A percentile compares a stretch with the other conserved stretches of the same genome.
Evolutionary conservation across 2,329 filamentous ascomycete species (phyloP).

Genomic region (Fusarium circinatum): DNA sequence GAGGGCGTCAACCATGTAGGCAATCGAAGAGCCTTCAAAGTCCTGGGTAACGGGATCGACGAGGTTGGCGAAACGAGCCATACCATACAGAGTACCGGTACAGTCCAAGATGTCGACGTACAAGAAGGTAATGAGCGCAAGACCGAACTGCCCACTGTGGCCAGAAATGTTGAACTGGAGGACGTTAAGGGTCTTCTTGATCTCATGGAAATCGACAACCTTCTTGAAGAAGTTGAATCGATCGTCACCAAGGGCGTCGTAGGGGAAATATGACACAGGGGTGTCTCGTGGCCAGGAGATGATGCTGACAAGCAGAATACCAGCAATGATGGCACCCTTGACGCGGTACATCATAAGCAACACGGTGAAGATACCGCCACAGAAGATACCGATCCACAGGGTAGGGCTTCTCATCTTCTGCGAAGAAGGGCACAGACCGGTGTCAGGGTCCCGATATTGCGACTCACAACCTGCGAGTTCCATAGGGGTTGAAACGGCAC

Average conservation of each 20-base stretch:
- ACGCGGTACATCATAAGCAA: conserved; percentile 86
- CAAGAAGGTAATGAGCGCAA: conserved; percentile 87
- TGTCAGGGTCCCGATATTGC: conserved; percentile 44
- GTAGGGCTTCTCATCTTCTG: conserved; percentile 84
- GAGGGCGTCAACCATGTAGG: conserved; percentile 85
- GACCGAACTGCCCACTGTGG: conserved; percentile 79
- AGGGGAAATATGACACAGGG: conserved; percentile 82
- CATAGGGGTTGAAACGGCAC: conserved; percentile 73
- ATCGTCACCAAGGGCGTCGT: conserved; percentile 73
- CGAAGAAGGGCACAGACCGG: conserved; percentile 64
- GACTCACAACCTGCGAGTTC: conserved; percentile 77
- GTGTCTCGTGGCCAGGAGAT: conserved; percentile 88
- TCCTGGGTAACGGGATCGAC: conserved; percentile 86
- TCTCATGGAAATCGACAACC: conserved; percentile 85
- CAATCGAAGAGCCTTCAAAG: conserved; percentile 85
- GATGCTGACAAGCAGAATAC: conserved; percentile 85
- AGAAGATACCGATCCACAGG: conserved; percentile 91
- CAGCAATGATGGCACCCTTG: conserved; percentile 86
- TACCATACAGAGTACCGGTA: conserved; percentile 88
- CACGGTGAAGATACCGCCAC: conserved; percentile 81
- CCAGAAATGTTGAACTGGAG: conserved; percentile 78
- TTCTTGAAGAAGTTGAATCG: conserved; percentile 88
- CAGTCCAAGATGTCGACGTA: conserved; percentile 91
- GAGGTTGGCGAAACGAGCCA: conserved; percentile 84
- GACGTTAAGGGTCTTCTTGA: conserved; percentile 73